Conservation (phyloP, 2,329 filamentous ascomycete species). For the Phialophora tarda region DNA sequence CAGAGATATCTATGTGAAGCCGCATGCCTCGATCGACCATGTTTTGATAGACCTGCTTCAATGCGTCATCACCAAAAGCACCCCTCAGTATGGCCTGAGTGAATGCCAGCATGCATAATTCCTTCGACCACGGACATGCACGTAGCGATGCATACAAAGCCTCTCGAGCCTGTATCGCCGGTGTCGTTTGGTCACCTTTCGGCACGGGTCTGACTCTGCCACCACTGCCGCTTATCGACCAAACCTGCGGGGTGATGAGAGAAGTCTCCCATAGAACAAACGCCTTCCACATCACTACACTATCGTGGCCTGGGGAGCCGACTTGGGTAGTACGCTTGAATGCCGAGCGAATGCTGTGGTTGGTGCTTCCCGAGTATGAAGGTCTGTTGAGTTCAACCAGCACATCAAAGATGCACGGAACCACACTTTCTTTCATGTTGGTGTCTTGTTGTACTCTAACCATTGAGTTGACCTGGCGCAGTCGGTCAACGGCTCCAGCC, state of each 20-base stretch:
- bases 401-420: slow-evolving; percentile 58
- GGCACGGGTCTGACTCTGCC: background rate
- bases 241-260: slow-evolving; percentile 19
- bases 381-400: slow-evolving; percentile 59
- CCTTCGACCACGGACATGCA: slow-evolving; percentile 68
- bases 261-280: slow-evolving; percentile 58
- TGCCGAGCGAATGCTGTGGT: slow-evolving; percentile 59
- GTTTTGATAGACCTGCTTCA: slow-evolving; percentile 33
- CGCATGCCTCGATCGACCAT: slow-evolving; percentile 36
- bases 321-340: slow-evolving; percentile 58
- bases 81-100: slow-evolving; percentile 47
- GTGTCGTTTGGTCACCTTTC: slow-evolving; percentile 37
- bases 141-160: slow-evolving; percentile 63
- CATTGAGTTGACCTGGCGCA: slow-evolving; percentile 63
- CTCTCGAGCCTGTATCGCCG: slow-evolving; percentile 46
- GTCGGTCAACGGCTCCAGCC: slow-evolving; percentile 75
- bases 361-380: slow-evolving; percentile 52
- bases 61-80: slow-evolving; percentile 23
- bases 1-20: slow-evolving; percentile 32
- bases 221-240: background rate
- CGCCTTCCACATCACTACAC: slow-evolving; percentile 57
- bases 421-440: slow-evolving; percentile 35
- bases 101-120: slow-evolving; percentile 64
- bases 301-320: slow-evolving; percentile 43
- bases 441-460: slow-evolving; percentile 33